These are phyloP conservation scores for Mariannaea sp. DNA, from an alignment of 2,329 filamentous ascomycete species.

Conservation along the genomic window DNA sequence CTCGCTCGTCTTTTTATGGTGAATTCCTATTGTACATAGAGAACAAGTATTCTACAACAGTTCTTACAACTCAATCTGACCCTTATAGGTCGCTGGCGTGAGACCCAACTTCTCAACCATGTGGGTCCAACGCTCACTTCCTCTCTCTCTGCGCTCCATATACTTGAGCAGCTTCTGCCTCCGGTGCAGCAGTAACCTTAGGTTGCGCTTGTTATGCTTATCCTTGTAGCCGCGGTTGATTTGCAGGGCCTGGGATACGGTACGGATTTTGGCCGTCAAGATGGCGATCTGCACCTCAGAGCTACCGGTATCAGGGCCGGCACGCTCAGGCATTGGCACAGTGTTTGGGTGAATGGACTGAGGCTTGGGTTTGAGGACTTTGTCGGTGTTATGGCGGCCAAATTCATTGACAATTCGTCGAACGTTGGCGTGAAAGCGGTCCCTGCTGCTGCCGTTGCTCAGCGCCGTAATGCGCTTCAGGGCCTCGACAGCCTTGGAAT, in stretches of 20 bases:
- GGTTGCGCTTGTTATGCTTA: conserved; percentile 91
- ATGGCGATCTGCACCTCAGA: conserved; percentile 98
- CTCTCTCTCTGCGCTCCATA: conserved; percentile 85
- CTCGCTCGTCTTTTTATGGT: conserved; percentile 37
- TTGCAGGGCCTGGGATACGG: conserved; percentile 73
- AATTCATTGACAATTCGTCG: conserved; percentile 84
- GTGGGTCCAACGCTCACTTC: conserved; percentile 87
- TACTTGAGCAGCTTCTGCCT: conserved; percentile 89
- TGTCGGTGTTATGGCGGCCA: conserved; percentile 88
- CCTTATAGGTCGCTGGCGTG: conserved; percentile 86
- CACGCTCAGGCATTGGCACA: conserved; percentile 57
- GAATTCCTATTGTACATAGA: conserved; percentile 56
- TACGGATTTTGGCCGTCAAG: conserved; percentile 89
- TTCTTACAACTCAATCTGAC: conserved; percentile 67
- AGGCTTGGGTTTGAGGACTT: conserved; percentile 65
- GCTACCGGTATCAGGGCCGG: conserved; percentile 91
- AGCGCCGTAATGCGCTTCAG: conserved; percentile 80
- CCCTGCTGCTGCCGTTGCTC: conserved; percentile 76
- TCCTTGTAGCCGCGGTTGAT: conserved; percentile 75
- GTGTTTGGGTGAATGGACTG: conserved; percentile 49
- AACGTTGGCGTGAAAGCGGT: conserved; percentile 81
- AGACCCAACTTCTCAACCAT: conserved; percentile 83
- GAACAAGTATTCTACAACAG: conserved; percentile 51
- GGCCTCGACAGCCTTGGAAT: conserved; percentile 73
- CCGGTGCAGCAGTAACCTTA: conserved; percentile 83